Conservation (phyloP, 768 basidiomycete species). For the Auriculariales sp. region DNA sequence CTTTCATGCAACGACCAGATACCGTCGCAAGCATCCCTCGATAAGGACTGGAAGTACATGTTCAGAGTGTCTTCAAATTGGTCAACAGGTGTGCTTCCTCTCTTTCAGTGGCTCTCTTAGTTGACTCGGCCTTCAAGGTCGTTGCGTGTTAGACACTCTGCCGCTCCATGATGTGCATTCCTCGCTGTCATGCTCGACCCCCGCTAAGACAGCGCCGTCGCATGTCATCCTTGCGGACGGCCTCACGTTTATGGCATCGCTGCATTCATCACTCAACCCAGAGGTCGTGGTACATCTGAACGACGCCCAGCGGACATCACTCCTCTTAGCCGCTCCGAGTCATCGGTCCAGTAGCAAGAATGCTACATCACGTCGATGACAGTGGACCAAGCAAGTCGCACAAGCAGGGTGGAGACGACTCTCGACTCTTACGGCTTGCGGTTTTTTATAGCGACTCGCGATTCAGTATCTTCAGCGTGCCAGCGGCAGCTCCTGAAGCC, state of each 20-base stretch:
- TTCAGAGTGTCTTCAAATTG: slow-evolving; percentile 74
- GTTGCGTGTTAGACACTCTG: slow-evolving; percentile 32
- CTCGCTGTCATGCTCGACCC: background rate
- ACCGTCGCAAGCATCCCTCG: slow-evolving; percentile 27
- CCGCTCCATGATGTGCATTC: background rate
- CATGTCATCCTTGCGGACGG: slow-evolving; percentile 47
- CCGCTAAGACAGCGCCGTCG: too few species aligned
- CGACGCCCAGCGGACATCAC: too few species aligned
- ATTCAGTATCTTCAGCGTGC: slow-evolving; percentile 43
- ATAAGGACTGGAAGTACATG: slow-evolving; percentile 75
- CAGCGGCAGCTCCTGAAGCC: slow-evolving; percentile 27
- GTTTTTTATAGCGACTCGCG: slow-evolving; percentile 57
- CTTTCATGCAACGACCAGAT: slow-evolving; percentile 31
- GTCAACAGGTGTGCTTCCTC: slow-evolving; percentile 48
- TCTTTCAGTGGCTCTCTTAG: background rate
- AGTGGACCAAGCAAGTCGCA: slow-evolving; percentile 51
- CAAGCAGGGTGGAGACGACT: slow-evolving; percentile 6
- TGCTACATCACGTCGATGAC: slow-evolving; percentile 48
- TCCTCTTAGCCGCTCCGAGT: too few species aligned
- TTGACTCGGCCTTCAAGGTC: slow-evolving; percentile 31
- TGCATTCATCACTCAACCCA: slow-evolving; percentile 12
- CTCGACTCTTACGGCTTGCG: slow-evolving; percentile 27
- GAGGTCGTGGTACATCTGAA: slow-evolving; percentile 19
- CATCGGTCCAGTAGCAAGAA: too few species aligned
- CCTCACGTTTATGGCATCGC: slow-evolving; percentile 43